phyloP scores from a whole-genome alignment of 2,329 filamentous ascomycete genomes.

The Colletotrichum lupini region DNA sequence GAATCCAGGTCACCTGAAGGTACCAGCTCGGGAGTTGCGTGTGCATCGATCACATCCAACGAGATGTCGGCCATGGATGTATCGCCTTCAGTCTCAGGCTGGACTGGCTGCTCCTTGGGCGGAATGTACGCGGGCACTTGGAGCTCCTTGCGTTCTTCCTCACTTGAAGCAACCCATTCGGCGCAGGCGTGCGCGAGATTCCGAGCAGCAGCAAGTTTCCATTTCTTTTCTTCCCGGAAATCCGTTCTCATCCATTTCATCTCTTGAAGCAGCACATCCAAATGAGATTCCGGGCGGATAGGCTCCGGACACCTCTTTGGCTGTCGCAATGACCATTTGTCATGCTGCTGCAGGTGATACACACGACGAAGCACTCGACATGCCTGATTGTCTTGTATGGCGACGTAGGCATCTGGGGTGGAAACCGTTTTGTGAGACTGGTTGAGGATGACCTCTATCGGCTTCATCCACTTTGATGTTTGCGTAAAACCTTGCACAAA shows the following conservation, averaged over 20 bases:
- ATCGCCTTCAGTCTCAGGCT: constrained; percentile 45
- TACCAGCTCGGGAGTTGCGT: constrained; percentile 75
- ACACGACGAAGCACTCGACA: constrained; percentile 88
- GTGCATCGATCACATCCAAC: constrained; percentile 50
- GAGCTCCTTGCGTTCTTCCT: constrained; percentile 72
- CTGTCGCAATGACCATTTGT: constrained; percentile 93
- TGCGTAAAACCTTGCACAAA: constrained; percentile 69
- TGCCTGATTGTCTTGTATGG: constrained; percentile 87
- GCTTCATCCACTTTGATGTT: constrained; percentile 69
- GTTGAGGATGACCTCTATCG: constrained; percentile 77
- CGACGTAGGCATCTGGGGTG: constrained; percentile 84
- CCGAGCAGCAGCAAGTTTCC: constrained; percentile 86
- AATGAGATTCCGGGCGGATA: constrained; percentile 79
- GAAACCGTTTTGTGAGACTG: constrained; percentile 91
- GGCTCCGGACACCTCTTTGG: constrained; percentile 88
- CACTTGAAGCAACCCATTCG: constrained; percentile 77
- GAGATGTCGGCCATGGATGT: constrained; percentile 47
- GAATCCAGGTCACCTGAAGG: constrained; percentile 72
- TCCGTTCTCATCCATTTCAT: constrained; percentile 99
- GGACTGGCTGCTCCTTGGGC: constrained; percentile 47
- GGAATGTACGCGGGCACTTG: constrained; percentile 72
- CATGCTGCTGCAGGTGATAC: constrained; percentile 89
- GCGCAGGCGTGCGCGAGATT: constrained; percentile 86
- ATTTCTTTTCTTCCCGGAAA: constrained; percentile 92
- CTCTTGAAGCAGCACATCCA: constrained; percentile 88